Percentiles rank a stretch among this genome's conserved stretches.
phyloP scores from a whole-genome alignment of 345 rosid species.

The Populus alba region DNA sequence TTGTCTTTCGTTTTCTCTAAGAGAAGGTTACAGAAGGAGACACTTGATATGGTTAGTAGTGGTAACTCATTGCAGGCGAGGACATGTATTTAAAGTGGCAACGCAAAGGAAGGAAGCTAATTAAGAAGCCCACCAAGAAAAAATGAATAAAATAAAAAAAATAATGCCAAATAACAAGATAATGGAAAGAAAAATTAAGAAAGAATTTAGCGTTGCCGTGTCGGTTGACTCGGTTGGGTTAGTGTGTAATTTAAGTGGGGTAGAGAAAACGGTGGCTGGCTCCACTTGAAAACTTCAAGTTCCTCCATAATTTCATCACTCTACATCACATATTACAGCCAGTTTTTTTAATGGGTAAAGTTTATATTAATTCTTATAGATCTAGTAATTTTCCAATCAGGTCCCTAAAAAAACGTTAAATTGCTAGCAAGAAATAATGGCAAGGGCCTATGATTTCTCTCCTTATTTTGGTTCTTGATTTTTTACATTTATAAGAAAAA shows the following conservation, averaged over 20 bases:
- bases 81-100: constrained; percentile 12
- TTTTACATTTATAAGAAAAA: no score
- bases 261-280: background rate
- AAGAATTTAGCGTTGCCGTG: background rate
- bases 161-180: background rate
- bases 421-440: no score
- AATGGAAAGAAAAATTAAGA: background rate
- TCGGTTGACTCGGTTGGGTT: background rate
- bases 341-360: no score
- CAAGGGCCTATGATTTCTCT: no score
- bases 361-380: no score
- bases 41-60: background rate
- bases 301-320: background rate
- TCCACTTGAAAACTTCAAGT: background rate
- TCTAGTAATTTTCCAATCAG: no score
- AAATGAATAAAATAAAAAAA: no score
- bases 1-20: no score
- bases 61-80: constrained; percentile 14
- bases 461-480: no score
- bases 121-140: background rate
- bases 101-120: background rate
- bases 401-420: no score
- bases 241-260: background rate
- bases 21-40: background rate
- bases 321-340: no score